Conservation (phyloP, 164 flowering plant genomes). For the Tetrastigma voinierianum region DNA sequence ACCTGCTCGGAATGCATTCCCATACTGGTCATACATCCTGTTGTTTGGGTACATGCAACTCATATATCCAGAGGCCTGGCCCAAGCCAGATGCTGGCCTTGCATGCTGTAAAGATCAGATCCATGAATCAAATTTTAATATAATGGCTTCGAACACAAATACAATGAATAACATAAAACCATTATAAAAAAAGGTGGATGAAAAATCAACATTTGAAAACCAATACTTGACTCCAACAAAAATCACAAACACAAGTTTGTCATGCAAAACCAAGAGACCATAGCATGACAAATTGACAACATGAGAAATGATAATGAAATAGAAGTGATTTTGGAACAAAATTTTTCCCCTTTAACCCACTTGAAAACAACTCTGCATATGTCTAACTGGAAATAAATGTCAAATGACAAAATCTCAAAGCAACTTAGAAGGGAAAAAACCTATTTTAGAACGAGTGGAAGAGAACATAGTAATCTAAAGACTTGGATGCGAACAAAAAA, state of each 20-base stretch:
- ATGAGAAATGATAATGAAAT: neutral
- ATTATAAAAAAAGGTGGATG: too few species aligned
- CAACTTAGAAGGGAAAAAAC: too few species aligned
- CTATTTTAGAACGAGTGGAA: too few species aligned
- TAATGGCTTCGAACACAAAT: neutral
- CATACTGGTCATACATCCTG: slow-evolving; percentile 44
- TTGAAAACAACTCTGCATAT: too few species aligned
- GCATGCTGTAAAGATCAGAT: slow-evolving; percentile 11
- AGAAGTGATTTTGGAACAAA: too few species aligned
- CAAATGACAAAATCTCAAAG: too few species aligned
- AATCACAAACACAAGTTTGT: neutral
- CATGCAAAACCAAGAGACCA: neutral
- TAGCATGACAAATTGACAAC: neutral
- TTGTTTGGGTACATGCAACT: slow-evolving; percentile 42
- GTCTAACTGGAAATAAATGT: too few species aligned
- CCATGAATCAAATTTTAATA: neutral
- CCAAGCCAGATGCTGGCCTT: slow-evolving; percentile 26
- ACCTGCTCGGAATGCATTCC: slow-evolving; percentile 31
- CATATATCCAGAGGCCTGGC: slow-evolving; percentile 32
- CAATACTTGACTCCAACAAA: neutral
- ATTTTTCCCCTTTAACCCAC: too few species aligned
- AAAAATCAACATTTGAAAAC: neutral
- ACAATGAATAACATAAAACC: too few species aligned
- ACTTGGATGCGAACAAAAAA: too few species aligned
- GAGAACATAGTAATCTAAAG: too few species aligned